Evolutionary conservation across 2,329 filamentous ascomycete species (phyloP).

Genomic region (Didymella sp.): DNA sequence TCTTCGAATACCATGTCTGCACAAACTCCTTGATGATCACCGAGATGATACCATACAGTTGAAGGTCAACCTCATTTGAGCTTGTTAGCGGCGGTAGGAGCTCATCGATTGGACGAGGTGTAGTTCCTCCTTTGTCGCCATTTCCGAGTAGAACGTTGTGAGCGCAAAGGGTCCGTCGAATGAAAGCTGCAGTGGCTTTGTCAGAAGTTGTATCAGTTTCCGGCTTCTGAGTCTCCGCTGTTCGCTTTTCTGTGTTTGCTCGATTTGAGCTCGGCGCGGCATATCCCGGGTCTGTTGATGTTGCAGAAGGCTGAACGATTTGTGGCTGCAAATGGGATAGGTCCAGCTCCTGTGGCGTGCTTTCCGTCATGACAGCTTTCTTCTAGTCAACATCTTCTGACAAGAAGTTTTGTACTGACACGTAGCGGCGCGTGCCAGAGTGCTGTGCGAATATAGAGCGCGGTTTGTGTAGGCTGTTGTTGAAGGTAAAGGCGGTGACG

Average conservation of each 20-base stretch:
- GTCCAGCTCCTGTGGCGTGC: conserved; percentile 30
- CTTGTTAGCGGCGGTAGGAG: conserved; percentile 90
- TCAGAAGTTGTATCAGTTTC: conserved; percentile 65
- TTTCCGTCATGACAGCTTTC: conserved; percentile 38
- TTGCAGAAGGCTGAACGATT: conserved; percentile 26
- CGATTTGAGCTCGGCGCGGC: conserved; percentile 25
- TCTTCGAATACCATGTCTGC: conserved; percentile 89
- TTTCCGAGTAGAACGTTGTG: conserved; percentile 60
- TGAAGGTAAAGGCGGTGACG: conserved; percentile 27
- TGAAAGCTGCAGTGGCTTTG: conserved; percentile 78
- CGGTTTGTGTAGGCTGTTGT: conserved; percentile 16
- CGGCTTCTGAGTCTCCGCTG: conserved; percentile 33
- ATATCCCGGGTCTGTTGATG: conserved; percentile 12
- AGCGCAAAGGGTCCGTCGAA: conserved; percentile 84
- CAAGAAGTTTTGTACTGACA: neutral
- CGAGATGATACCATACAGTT: conserved; percentile 91
- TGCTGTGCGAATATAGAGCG: conserved; percentile 18
- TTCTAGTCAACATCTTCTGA: conserved; percentile 26
- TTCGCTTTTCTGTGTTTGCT: conserved; percentile 24
- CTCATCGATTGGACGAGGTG: conserved; percentile 74
- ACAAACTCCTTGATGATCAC: conserved; percentile 91
- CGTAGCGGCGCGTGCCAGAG: conserved; percentile 21
- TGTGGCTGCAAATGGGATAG: conserved; percentile 34
- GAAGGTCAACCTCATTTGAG: conserved; percentile 89
- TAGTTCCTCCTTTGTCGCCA: conserved; percentile 63